Percentiles rank a stretch among this genome's conserved stretches.
phyloP scores from a whole-genome alignment of 1,284 basidiomycete species.

The Puccinia horiana region DNA sequence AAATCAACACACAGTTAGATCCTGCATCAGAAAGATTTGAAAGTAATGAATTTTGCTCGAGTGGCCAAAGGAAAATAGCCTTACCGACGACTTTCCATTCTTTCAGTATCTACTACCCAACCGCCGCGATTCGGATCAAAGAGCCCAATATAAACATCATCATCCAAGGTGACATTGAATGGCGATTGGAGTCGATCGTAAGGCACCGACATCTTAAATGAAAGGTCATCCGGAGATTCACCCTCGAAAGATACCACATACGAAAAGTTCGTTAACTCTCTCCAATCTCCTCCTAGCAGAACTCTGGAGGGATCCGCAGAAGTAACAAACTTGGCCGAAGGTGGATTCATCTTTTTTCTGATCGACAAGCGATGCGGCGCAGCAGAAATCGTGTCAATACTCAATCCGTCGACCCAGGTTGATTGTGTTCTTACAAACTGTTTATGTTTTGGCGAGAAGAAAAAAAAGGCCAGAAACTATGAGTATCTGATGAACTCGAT shows the following conservation, averaged over 20 bases:
- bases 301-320: slow-evolving; percentile 30
- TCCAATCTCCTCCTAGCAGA: slow-evolving; percentile 23
- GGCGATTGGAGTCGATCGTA: slow-evolving; percentile 14
- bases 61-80: neutral
- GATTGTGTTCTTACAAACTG: neutral
- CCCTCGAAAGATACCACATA: slow-evolving; percentile 30
- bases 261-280: slow-evolving; percentile 23
- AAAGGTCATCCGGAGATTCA: slow-evolving; percentile 34
- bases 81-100: slow-evolving; percentile 26
- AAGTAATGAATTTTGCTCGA: neutral
- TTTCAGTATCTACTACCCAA: slow-evolving; percentile 44
- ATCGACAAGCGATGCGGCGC: slow-evolving; percentile 11
- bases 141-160: slow-evolving; percentile 26
- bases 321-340: slow-evolving; percentile 37
- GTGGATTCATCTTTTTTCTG: slow-evolving; percentile 23
- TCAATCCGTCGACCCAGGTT: slow-evolving; percentile 12
- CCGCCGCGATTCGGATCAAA: slow-evolving; percentile 34
- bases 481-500: neutral
- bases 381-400: slow-evolving; percentile 20
- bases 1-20: neutral
- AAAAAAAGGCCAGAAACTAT: neutral
- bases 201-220: slow-evolving; percentile 23
- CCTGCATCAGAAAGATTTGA: neutral
- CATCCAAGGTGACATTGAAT: slow-evolving; percentile 15
- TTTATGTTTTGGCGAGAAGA: neutral